These are phyloP conservation scores for Ceratobasidium theobromae DNA, from an alignment of 1,284 basidiomycete genomes.

Conservation along the genomic window DNA sequence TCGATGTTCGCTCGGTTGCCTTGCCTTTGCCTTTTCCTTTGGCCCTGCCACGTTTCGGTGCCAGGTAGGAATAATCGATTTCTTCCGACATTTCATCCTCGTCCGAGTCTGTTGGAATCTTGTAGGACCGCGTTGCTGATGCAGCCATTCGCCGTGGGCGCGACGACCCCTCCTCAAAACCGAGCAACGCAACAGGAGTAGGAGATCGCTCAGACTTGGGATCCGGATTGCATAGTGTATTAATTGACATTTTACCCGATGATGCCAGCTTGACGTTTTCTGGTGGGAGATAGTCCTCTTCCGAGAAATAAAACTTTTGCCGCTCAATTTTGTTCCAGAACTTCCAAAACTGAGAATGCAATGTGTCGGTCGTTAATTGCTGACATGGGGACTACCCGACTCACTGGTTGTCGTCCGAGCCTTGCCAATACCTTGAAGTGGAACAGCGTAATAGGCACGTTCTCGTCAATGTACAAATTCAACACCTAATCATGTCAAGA, in stretches of 20 bases:
- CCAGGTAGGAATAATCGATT: neutral
- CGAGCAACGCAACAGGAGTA: constrained; percentile 31
- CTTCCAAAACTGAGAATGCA: constrained; percentile 10
- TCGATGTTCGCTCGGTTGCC: neutral
- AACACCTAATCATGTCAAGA: neutral
- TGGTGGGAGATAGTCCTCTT: constrained; percentile 27
- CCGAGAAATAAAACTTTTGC: constrained; percentile 28
- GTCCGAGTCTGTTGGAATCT: constrained; percentile 22
- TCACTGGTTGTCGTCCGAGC: constrained; percentile 27
- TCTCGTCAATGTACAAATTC: constrained; percentile 19
- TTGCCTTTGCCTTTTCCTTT: constrained; percentile 24
- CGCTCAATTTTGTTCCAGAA: constrained; percentile 22
- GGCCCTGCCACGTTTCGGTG: neutral
- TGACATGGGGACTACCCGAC: neutral
- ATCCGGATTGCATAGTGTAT: constrained; percentile 25
- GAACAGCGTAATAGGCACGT: constrained; percentile 27
- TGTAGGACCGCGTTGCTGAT: constrained; percentile 20
- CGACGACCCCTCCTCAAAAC: constrained; percentile 32
- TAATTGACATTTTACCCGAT: constrained; percentile 27
- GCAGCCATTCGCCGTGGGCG: constrained; percentile 25
- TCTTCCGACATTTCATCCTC: constrained; percentile 9
- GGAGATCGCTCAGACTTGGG: constrained; percentile 46
- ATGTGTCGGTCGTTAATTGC: neutral
- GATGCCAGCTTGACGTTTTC: constrained; percentile 16
- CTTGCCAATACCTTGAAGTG: constrained; percentile 25